A percentile compares a stretch with the other conserved stretches of the same genome.
Evolutionary conservation across 148 eudicot genomes (phyloP).

Genomic region (Heliosperma pusillum): DNA sequence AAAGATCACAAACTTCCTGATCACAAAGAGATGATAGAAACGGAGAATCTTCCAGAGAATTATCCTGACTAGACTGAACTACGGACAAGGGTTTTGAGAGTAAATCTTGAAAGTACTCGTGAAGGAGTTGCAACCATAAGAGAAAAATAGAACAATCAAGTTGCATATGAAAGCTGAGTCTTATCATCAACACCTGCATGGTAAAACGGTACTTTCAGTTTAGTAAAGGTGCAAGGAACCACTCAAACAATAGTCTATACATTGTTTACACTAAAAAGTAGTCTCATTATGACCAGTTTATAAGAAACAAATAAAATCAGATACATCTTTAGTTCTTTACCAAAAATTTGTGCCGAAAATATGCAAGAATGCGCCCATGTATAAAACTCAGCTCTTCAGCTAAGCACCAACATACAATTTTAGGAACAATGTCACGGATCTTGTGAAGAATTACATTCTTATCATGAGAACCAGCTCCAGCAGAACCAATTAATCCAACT

Average conservation of each 20-base stretch:
- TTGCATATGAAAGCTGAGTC: conserved; percentile 47
- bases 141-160: conserved; percentile 32
- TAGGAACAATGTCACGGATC: conserved; percentile 47
- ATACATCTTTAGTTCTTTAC: conserved; percentile 58
- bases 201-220: background rate
- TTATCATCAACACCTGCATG: conserved; percentile 74
- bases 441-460: conserved; percentile 30
- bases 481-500: conserved; percentile 30
- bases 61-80: conserved; percentile 31
- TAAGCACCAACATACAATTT: conserved; percentile 49
- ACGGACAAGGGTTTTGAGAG: conserved; percentile 44
- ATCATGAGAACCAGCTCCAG: conserved; percentile 24
- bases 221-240: background rate
- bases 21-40: conserved; percentile 37
- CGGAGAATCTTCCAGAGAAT: conserved; percentile 67
- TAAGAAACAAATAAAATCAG: background rate
- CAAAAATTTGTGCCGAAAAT: conserved; percentile 81
- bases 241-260: conserved; percentile 1
- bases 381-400: conserved; percentile 25
- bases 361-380: conserved; percentile 35
- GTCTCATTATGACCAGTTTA: background rate
- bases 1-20: conserved; percentile 22
- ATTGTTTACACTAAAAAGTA: background rate
- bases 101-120: conserved; percentile 53
- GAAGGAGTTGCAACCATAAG: conserved; percentile 61